A percentile compares a stretch with the other conserved stretches of the same genome.
phyloP scores from a whole-genome alignment of 2,329 filamentous ascomycete species.

The Tolypocladium nubicola region DNA sequence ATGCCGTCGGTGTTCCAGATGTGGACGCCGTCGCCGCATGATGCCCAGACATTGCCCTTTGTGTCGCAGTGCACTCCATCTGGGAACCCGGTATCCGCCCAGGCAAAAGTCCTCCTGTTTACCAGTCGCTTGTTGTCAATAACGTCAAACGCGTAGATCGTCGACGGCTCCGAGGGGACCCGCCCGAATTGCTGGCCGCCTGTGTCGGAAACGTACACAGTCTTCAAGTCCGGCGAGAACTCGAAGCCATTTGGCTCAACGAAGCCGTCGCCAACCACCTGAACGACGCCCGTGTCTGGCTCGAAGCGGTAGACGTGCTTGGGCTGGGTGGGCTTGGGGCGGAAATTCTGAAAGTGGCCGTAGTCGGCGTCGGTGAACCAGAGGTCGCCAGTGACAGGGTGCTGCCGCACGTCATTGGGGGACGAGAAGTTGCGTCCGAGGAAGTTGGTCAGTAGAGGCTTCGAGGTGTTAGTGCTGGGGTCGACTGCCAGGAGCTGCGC shows the following conservation, averaged over 20 bases:
- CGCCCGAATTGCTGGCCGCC: constrained; percentile 21
- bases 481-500: constrained; percentile 17
- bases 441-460: constrained; percentile 46
- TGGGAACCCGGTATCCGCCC: constrained; percentile 39
- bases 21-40: constrained; percentile 37
- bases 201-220: constrained; percentile 47
- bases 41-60: constrained; percentile 43
- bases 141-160: constrained; percentile 6
- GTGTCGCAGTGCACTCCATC: constrained; percentile 50
- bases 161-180: not conserved
- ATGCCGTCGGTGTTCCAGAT: constrained; percentile 35
- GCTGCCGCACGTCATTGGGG: constrained; percentile 45
- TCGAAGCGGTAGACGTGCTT: constrained; percentile 50
- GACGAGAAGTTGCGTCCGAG: constrained; percentile 51
- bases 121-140: constrained; percentile 3
- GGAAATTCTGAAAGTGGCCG: constrained; percentile 47
- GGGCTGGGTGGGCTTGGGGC: constrained; percentile 38
- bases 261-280: constrained; percentile 48
- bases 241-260: constrained; percentile 44
- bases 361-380: constrained; percentile 56
- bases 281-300: constrained; percentile 36
- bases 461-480: not conserved
- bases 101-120: constrained; percentile 46
- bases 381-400: constrained; percentile 44
- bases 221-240: constrained; percentile 42